Conservation (phyloP, 208 protist species). For the Trypanosoma brucei region DNA sequence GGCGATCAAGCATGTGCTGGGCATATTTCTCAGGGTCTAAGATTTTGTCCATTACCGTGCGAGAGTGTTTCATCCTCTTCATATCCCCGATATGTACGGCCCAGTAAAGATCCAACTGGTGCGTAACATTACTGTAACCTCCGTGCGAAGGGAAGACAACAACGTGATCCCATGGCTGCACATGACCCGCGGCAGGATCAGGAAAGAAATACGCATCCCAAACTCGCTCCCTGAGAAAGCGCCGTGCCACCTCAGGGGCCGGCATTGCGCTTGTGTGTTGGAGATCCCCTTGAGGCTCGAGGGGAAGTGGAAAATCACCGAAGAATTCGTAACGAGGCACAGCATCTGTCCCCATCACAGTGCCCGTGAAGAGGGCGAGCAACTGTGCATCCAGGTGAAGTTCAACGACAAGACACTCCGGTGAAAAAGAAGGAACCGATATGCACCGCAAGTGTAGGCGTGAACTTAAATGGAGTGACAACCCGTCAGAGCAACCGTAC, state of each 20-base stretch:
- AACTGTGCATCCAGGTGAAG: slow-evolving; percentile 29
- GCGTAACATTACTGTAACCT: slow-evolving; percentile 74
- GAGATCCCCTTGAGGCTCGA: not conserved
- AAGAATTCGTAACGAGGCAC: slow-evolving; percentile 51
- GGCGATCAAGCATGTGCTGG: slow-evolving; percentile 34
- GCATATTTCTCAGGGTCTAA: slow-evolving; percentile 31
- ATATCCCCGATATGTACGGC: slow-evolving; percentile 51
- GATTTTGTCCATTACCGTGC: slow-evolving; percentile 40
- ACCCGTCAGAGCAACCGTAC: not conserved
- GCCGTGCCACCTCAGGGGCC: slow-evolving; percentile 29
- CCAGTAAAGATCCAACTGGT: slow-evolving; percentile 80
- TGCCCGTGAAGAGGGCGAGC: slow-evolving; percentile 54
- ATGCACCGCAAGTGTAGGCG: slow-evolving; percentile 30
- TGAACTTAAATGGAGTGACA: slow-evolving; percentile 11
- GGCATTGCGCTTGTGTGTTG: slow-evolving; percentile 4
- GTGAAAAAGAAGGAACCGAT: slow-evolving; percentile 59
- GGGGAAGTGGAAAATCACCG: slow-evolving; percentile 16
- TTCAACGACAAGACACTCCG: slow-evolving; percentile 63
- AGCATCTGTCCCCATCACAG: slow-evolving; percentile 50
- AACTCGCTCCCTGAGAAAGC: slow-evolving; percentile 32
- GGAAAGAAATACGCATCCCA: slow-evolving; percentile 39
- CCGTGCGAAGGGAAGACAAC: slow-evolving; percentile 72
- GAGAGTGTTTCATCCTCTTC: slow-evolving; percentile 50
- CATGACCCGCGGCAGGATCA: not conserved
- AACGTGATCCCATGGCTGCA: slow-evolving; percentile 27